Conservation (phyloP, 345 rosid species). For the Isatis tinctoria region DNA sequence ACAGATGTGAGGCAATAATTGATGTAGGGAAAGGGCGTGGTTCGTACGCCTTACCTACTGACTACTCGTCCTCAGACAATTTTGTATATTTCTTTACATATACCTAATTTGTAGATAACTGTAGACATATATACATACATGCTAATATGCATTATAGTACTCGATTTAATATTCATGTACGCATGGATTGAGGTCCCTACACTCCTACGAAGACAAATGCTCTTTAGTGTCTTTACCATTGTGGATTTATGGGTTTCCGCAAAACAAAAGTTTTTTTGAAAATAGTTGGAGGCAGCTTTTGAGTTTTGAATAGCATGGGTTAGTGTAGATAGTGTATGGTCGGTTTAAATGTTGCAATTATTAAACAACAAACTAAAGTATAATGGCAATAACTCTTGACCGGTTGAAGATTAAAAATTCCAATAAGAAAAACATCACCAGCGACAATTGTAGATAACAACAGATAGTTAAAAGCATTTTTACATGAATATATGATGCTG, state of each 20-base stretch:
- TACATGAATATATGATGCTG: not conserved
- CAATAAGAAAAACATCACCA: not conserved
- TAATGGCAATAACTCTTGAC: not conserved
- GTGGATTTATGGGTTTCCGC: constrained; percentile 23
- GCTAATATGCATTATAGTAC: not conserved
- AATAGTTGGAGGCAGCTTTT: not conserved
- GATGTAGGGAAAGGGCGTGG: constrained; percentile 12
- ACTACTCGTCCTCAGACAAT: not conserved
- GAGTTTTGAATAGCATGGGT: not conserved
- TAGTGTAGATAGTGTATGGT: constrained; percentile 4
- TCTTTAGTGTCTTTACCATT: not conserved
- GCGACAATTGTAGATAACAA: not conserved
- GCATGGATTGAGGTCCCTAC: not conserved
- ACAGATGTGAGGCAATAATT: constrained; percentile 19
- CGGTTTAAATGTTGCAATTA: constrained; percentile 13
- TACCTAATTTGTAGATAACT: not conserved
- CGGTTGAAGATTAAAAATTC: too few species aligned
- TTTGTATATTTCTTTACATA: not conserved
- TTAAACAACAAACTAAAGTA: not conserved
- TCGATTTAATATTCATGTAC: not conserved
- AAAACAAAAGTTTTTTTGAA: not conserved
- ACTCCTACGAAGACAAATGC: not conserved
- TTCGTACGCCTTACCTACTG: constrained; percentile 17
- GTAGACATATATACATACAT: not conserved
- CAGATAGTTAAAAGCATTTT: not conserved